phyloP scores from a whole-genome alignment of 2,329 filamentous ascomycete genomes.

The Dissoconium aciculare region DNA sequence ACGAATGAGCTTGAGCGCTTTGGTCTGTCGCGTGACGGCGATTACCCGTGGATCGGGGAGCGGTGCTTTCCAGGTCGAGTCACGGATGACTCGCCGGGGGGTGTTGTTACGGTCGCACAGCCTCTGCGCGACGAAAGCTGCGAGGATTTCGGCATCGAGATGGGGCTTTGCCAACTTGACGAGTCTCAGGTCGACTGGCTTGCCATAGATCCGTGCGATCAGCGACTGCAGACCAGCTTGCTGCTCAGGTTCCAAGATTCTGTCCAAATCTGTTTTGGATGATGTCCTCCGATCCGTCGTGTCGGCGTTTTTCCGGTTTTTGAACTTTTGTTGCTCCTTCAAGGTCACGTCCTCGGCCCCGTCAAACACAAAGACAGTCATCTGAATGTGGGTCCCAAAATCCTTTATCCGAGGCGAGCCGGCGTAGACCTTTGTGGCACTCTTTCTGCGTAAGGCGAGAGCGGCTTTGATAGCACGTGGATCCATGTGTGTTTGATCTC shows the following conservation, averaged over 20 bases:
- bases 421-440: conserved; percentile 13
- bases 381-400: conserved; percentile 13
- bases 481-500: conserved; percentile 10
- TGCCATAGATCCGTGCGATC: conserved; percentile 16
- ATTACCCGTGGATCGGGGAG: conserved; percentile 16
- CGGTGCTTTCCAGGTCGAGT: conserved; percentile 20
- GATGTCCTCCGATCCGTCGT: neutral
- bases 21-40: conserved; percentile 15
- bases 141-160: conserved; percentile 19
- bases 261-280: conserved; percentile 3
- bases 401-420: conserved; percentile 15
- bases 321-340: conserved; percentile 1
- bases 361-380: conserved; percentile 16
- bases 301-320: conserved; percentile 2
- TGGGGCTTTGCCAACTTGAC: conserved; percentile 17
- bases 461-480: conserved; percentile 12
- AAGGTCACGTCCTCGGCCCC: conserved; percentile 4
- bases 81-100: conserved; percentile 19
- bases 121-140: conserved; percentile 17
- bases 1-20: conserved; percentile 10
- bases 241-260: conserved; percentile 9
- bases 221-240: conserved; percentile 8
- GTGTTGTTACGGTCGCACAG: conserved; percentile 17
- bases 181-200: conserved; percentile 20
- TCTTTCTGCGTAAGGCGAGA: conserved; percentile 12